These are phyloP conservation scores for Metschnikowia lunata DNA, from an alignment of 805 yeast genomes.

Conservation along the genomic window DNA sequence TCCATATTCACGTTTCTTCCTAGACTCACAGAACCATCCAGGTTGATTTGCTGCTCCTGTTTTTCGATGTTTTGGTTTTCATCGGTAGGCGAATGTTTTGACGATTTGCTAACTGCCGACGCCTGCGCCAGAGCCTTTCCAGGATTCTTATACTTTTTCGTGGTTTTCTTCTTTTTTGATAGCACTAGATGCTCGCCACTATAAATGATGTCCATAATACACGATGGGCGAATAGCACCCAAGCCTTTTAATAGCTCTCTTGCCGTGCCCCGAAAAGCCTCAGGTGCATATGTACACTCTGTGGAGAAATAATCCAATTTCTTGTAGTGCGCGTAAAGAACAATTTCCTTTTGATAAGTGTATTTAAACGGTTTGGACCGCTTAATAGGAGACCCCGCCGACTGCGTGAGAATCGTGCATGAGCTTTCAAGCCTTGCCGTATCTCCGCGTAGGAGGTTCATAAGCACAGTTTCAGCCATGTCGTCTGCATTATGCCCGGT, in stretches of 20 bases:
- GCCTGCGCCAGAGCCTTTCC: no score
- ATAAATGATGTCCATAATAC: constrained; percentile 89
- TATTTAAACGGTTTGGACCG: constrained; percentile 95
- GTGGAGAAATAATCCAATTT: constrained; percentile 94
- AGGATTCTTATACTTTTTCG: constrained; percentile 30
- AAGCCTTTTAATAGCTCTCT: constrained; percentile 85
- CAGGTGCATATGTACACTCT: constrained; percentile 97
- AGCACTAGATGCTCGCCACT: constrained; percentile 85
- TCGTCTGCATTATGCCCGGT: constrained; percentile 99
- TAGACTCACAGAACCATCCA: constrained; percentile 60
- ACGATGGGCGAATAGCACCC: constrained; percentile 85
- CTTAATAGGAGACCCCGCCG: constrained; percentile 82
- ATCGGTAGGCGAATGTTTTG: neutral
- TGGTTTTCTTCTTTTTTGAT: constrained; percentile 49
- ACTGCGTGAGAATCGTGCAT: constrained; percentile 77
- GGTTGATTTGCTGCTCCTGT: constrained; percentile 48
- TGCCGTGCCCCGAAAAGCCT: constrained; percentile 97
- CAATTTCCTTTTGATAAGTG: constrained; percentile 95
- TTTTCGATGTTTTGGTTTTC: constrained; percentile 1
- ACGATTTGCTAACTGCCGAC: constrained; percentile 17
- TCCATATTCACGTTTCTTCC: constrained; percentile 31
- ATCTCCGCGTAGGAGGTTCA: constrained; percentile 96
- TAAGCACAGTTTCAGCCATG: constrained; percentile 95
- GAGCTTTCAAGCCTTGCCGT: constrained; percentile 87
- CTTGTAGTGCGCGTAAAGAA: constrained; percentile 93